Base-by-base conservation (phyloP, 2,329 filamentous ascomycete genomes). In the Aspergillus pseudoglaucus region DNA sequence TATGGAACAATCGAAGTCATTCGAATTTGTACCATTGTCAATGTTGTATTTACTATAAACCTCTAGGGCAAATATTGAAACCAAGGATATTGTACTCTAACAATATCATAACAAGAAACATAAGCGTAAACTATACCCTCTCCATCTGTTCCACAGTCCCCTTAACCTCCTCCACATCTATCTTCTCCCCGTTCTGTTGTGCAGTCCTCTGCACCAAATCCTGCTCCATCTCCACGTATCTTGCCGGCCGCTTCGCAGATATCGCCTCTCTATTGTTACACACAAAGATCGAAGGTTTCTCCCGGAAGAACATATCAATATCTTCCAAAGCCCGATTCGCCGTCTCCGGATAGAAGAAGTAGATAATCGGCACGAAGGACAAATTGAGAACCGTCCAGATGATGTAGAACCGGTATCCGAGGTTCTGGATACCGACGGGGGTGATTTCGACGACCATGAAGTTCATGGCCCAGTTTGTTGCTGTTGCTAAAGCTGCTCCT, bases 391-490 rank as follows among this genome's bases (percentile, higher is more conserved):
- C 49, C n/a, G 59, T 52, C 58, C 61, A 62, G 42, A 64, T 59
- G 27, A 64, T 57, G 49, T 59, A 66, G 50, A 64, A 65, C 2
- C 51, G 47, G 55, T 61, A 66, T 14, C 62, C 59, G 7, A 67
- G 54, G 25, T 58, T 62, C n/a, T 55, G 52, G 23, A 66, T 63
- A 0, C 60, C 61, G 17, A 59, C 53, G 0, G 63, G 63, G 2
- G 64, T 66, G 4, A 67, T 54, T 39, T 63, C 60, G 3, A 63
- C 64, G 14, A 66, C 59, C 58, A 66, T 61, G 46, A 64, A 66
- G 46, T 66, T 66, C 51, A 56, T 45, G n/a, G 55, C 55, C 58
- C 58, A 60, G 47, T 66, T 66, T 7, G 62, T 64, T 1, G 62
- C 56, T 44, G 62, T 62, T 7, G 57, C 64, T 0, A 65, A 46